A percentile compares a stretch with the other conserved stretches of the same genome.
phyloP scores from a whole-genome alignment of 2,329 filamentous ascomycete species.

The Paecilomyces formosus region DNA sequence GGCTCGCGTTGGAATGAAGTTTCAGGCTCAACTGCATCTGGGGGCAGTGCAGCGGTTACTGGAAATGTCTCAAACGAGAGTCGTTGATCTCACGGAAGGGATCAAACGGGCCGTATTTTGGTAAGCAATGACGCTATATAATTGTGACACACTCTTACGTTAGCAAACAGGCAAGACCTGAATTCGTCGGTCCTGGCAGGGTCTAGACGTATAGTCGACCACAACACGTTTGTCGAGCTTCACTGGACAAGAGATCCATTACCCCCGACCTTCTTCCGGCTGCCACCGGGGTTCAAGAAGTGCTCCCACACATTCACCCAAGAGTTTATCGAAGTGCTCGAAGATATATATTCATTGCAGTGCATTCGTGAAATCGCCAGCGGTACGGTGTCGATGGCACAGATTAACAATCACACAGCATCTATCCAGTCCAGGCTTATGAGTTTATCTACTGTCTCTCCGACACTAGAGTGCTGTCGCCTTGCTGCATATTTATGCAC shows the following conservation, averaged over 20 bases:
- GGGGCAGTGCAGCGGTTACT: slow-evolving; percentile 31
- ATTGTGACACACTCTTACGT: slow-evolving; percentile 4
- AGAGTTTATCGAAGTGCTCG: slow-evolving; percentile 29
- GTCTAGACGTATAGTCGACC: slow-evolving; percentile 32
- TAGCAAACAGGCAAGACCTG: slow-evolving; percentile 33
- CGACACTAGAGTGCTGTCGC: slow-evolving; percentile 26
- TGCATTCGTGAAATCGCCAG: slow-evolving; percentile 26
- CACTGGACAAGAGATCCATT: slow-evolving; percentile 32
- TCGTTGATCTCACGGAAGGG: slow-evolving; percentile 24
- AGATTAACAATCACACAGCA: slow-evolving; percentile 35
- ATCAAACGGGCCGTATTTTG: slow-evolving; percentile 43
- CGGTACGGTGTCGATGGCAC: slow-evolving; percentile 19
- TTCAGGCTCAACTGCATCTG: slow-evolving; percentile 38
- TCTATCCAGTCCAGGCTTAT: slow-evolving; percentile 36
- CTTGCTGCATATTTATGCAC: slow-evolving; percentile 38
- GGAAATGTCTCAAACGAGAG: slow-evolving; percentile 18
- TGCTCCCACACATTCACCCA: slow-evolving; percentile 14
- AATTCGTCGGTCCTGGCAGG: slow-evolving; percentile 34
- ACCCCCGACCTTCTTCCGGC: slow-evolving; percentile 15
- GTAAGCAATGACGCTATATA: slow-evolving; percentile 14
- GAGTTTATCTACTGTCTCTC: slow-evolving; percentile 12
- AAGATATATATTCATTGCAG: slow-evolving; percentile 34
- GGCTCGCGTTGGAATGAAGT: slow-evolving; percentile 29
- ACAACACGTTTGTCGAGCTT: slow-evolving; percentile 37
- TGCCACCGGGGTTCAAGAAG: slow-evolving; percentile 29